A percentile compares a stretch with the other conserved stretches of the same genome.
Conservation (phyloP, 2,329 filamentous ascomycete species). For the Truncatella angustata region DNA sequence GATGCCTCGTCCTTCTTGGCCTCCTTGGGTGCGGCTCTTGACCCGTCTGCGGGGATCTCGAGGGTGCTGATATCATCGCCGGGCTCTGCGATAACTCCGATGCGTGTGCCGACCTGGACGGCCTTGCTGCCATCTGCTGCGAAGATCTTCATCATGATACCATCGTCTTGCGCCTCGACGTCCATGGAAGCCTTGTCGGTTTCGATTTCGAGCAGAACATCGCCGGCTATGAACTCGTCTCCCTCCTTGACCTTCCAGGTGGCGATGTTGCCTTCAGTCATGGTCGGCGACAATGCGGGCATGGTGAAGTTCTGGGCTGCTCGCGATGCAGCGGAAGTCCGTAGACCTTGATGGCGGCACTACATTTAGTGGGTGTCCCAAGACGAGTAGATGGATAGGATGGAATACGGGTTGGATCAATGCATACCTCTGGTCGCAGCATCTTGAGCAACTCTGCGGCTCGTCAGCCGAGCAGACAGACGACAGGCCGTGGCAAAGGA, state of each 20-base stretch:
- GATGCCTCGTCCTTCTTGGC: constrained; percentile 27
- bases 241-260: constrained; percentile 86
- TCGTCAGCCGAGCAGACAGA: constrained; percentile 58
- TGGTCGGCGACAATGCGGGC: constrained; percentile 87
- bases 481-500: constrained; percentile 64
- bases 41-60: constrained; percentile 71
- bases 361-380: background rate
- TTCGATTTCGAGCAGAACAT: constrained; percentile 88
- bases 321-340: constrained; percentile 58
- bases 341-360: constrained; percentile 51
- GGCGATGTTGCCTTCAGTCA: constrained; percentile 90
- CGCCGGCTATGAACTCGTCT: constrained; percentile 76
- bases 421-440: constrained; percentile 54
- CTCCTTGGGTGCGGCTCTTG: constrained; percentile 17
- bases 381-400: no score
- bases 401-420: background rate
- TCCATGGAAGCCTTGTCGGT: constrained; percentile 96
- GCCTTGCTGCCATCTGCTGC: constrained; percentile 71
- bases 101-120: constrained; percentile 75
- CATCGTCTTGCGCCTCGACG: constrained; percentile 88
- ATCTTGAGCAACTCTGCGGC: constrained; percentile 52
- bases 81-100: constrained; percentile 78
- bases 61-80: constrained; percentile 76
- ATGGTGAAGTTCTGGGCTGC: constrained; percentile 87
- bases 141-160: constrained; percentile 80